phyloP scores from a whole-genome alignment of 2,329 filamentous ascomycete species.

The Trichoderma arundinaceum region DNA sequence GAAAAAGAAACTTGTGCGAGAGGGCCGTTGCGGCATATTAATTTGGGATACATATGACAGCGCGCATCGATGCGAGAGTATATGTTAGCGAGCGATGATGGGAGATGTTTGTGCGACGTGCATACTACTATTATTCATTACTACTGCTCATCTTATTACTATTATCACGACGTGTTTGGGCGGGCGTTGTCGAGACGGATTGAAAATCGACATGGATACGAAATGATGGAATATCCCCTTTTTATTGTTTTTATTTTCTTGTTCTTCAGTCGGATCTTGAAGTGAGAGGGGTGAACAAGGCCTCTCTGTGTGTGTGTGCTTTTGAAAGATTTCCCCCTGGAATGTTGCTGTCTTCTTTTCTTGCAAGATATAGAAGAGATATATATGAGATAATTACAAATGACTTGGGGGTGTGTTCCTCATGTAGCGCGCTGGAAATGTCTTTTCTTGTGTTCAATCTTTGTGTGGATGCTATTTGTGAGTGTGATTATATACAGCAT shows the following conservation, averaged over 20 bases:
- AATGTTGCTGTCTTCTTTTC: background rate
- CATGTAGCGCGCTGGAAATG: background rate
- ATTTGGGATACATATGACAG: conserved; percentile 25
- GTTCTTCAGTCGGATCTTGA: background rate
- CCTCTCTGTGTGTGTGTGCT: background rate
- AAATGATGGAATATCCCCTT: conserved; percentile 13
- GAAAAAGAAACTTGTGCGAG: background rate
- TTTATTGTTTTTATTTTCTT: background rate
- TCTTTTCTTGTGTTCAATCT: background rate
- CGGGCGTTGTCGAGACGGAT: background rate
- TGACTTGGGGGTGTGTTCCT: background rate
- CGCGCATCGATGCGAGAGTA: conserved; percentile 8
- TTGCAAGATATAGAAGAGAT: background rate
- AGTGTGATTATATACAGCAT: background rate
- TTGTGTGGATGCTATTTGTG: background rate
- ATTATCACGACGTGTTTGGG: conserved; percentile 4
- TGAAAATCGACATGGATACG: conserved; percentile 13
- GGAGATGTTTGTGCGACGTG: background rate
- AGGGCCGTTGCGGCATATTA: background rate
- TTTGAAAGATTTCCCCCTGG: background rate
- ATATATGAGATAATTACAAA: conserved; percentile 1
- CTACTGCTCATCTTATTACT: background rate
- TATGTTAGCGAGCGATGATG: conserved; percentile 7
- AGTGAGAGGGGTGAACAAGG: background rate
- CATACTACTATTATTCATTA: background rate